Evolutionary conservation across 768 basidiomycete species (phyloP), one percentile per base, ranked within the genome.

Genomic region (Mycena belliarum): DNA sequence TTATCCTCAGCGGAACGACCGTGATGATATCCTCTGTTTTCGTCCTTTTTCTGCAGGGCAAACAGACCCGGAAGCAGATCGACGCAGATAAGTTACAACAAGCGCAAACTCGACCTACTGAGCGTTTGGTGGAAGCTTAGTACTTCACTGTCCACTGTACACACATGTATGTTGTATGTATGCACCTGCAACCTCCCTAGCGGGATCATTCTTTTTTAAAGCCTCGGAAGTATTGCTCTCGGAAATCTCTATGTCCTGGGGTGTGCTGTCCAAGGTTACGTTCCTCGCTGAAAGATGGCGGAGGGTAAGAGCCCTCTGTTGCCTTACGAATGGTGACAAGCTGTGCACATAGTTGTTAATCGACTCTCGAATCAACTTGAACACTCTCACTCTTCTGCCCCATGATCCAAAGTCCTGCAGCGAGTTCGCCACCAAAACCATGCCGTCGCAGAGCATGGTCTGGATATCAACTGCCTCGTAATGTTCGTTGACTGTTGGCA

Each of bases 351-450:
- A n/a, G n/a, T n/a, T n/a, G 43, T 48, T 16, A 42, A 35, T 35
- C 33, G 33, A 35, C 6, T 35, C 9, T 9, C 33, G 14, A 35
- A 6, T 14, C 9, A 35, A 35, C 4, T 32, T 32, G 2, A 57
- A 32, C 35, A 24, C 47, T 42, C 24, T 75, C 90, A 94, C 95
- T 69, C 96, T 74, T 64, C 96, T 79, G 1, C 93, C 95, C 96
- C 96, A 99, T 24, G 87, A 90, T 15, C 95, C 95, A 67, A 98
- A 99, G 65, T 89, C 87, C 72, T 99, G 95, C 60, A 93, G 72
- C 33, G 93, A 95, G 69, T 96, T 95, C 0, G 89, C 88, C 41
- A 95, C 79, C 20, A 98, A 73, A 64, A 86, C 85, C 90, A 98
- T 95, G 1, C 95, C 95, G 23, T 86, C 85, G 63, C 89, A 91